phyloP scores from a whole-genome alignment of 2,329 filamentous ascomycete species.

The Periconia sp. region DNA sequence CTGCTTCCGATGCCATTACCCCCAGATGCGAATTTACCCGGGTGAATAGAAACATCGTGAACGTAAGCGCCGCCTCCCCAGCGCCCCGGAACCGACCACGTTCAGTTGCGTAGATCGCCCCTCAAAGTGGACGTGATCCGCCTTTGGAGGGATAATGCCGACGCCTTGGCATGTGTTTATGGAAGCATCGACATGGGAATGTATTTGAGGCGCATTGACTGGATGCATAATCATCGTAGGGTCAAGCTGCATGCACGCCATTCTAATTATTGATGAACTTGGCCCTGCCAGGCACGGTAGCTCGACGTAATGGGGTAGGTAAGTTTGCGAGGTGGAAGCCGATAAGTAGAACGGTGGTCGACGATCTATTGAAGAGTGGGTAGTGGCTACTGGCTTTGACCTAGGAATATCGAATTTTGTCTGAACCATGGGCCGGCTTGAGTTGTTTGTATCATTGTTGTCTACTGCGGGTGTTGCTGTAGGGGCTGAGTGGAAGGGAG shows the following conservation, averaged over 20 bases:
- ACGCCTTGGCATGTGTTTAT: not conserved
- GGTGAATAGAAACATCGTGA: not conserved
- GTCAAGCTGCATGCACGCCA: not conserved
- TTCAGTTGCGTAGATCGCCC: not conserved
- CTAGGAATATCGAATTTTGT: not conserved
- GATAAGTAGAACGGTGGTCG: slow-evolving; percentile 6
- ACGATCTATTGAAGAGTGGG: not conserved
- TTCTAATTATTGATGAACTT: not conserved
- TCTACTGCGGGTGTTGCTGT: slow-evolving; percentile 21
- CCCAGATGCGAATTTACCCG: no score
- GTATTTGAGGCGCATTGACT: not conserved
- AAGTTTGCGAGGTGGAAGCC: not conserved
- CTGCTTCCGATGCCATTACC: not conserved
- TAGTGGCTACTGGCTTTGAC: not conserved
- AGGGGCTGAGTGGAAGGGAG: slow-evolving; percentile 35
- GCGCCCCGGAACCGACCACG: not conserved
- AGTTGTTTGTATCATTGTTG: slow-evolving; percentile 26
- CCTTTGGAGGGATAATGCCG: slow-evolving; percentile 1
- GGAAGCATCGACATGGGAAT: not conserved
- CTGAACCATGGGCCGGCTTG: slow-evolving; percentile 30
- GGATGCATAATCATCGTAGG: slow-evolving; percentile 1
- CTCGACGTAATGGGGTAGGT: not conserved
- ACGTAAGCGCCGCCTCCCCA: not conserved
- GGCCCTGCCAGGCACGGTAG: slow-evolving; percentile 3
- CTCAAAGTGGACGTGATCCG: not conserved